Conservation (phyloP, 208 protist genomes). For the Leishmania tropica region DNA sequence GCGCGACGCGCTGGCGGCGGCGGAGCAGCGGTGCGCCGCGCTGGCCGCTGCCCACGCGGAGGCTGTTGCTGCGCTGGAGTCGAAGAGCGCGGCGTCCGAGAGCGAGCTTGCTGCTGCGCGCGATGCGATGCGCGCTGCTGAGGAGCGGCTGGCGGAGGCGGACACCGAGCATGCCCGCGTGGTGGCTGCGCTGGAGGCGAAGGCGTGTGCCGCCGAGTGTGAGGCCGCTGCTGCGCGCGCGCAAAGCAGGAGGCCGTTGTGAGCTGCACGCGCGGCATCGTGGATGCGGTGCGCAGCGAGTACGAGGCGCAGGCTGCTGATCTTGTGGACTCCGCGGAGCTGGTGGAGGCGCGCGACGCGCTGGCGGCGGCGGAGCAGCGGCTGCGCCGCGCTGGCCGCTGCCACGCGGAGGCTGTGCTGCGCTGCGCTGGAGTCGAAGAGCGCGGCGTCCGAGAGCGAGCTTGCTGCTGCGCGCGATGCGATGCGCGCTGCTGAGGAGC, state of each 20-base stretch:
- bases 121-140: not conserved
- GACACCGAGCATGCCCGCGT: not conserved
- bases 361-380: conserved; percentile 7
- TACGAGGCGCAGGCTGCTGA: conserved; percentile 1
- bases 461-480: too few species aligned
- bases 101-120: conserved; percentile 11
- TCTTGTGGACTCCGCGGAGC: not conserved
- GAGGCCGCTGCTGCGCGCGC: not conserved
- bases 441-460: too few species aligned
- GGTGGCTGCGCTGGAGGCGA: conserved; percentile 3
- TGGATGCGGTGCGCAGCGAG: conserved; percentile 13
- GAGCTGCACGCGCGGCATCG: conserved; percentile 1
- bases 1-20: conserved; percentile 7
- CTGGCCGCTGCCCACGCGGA: not conserved
- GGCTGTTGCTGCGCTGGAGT: conserved; percentile 3
- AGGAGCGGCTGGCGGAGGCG: not conserved
- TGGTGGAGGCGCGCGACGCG: not conserved
- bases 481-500: too few species aligned
- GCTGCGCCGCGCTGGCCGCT: conserved; percentile 7
- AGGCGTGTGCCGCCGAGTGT: not conserved
- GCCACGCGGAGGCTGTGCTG: not conserved
- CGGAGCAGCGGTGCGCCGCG: conserved; percentile 4
- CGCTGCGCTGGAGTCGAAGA: too few species aligned
- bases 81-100: not conserved
- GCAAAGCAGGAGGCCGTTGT: conserved; percentile 3